Percentiles rank a stretch among this genome's conserved stretches.
Evolutionary conservation across 108 stramenopile species (phyloP).

Genomic region (Nitzschia sp.): DNA sequence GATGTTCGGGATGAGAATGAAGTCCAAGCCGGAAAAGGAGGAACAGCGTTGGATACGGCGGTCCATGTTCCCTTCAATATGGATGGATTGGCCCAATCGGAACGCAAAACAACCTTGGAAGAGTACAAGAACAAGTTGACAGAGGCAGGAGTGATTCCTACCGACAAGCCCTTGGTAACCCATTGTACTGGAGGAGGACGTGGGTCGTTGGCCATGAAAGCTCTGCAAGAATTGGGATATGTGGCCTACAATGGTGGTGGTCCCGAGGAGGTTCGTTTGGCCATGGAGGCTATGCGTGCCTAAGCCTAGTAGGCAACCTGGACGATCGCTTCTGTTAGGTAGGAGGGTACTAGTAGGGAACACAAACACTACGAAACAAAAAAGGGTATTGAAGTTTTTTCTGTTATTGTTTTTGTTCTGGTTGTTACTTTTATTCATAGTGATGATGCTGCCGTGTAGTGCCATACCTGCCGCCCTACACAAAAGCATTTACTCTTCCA

Average conservation of each 20-base stretch:
- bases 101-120: constrained; percentile 1
- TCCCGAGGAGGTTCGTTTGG: background rate
- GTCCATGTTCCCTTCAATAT: background rate
- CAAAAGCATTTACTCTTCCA: constrained; percentile 66
- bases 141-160: background rate
- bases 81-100: constrained; percentile 3
- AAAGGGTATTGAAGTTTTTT: too few relatives aligned
- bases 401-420: background rate
- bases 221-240: background rate
- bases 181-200: background rate
- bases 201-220: background rate
- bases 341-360: too few relatives aligned
- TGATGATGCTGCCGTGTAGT: too few relatives aligned
- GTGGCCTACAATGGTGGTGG: constrained; percentile 1
- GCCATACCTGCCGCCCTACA: too few relatives aligned
- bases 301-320: background rate
- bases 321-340: too few relatives aligned
- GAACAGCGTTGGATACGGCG: background rate
- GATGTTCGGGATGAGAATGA: constrained; percentile 2
- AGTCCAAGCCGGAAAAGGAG: background rate
- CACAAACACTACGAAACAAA: too few relatives aligned
- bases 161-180: background rate
- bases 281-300: background rate
- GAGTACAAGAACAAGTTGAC: background rate
- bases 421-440: background rate